Conservation (phyloP, 2,329 filamentous ascomycete genomes). For the Arthrobotrys sphaeroides region DNA sequence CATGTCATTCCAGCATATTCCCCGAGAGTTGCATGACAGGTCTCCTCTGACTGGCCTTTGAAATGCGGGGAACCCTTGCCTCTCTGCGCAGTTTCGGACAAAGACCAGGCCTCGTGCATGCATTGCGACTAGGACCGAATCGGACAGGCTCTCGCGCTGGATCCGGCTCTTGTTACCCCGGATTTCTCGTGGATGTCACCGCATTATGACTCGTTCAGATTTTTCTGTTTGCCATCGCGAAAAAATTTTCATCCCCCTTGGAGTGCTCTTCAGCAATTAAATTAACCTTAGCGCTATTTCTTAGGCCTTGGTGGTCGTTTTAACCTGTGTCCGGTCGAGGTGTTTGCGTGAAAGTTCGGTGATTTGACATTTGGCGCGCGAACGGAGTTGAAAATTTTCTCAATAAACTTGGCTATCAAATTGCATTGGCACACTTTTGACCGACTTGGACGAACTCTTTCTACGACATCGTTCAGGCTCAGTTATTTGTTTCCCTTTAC, state of each 20-base stretch:
- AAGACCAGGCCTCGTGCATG: conserved; percentile 1
- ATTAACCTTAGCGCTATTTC: background rate
- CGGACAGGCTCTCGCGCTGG: background rate
- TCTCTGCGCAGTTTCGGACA: background rate
- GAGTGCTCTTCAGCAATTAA: background rate
- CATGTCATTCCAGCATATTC: conserved; percentile 10
- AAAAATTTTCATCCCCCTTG: background rate
- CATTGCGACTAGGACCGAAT: conserved; percentile 3
- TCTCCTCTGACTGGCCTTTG: background rate
- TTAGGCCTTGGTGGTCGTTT: background rate
- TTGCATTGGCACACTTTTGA: too few species aligned
- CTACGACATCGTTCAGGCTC: too few species aligned
- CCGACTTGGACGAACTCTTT: too few species aligned
- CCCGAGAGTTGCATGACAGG: conserved; percentile 8
- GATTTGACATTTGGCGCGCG: conserved; percentile 10
- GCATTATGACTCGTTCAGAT: conserved; percentile 7
- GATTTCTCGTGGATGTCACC: conserved; percentile 3
- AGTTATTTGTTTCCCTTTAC: too few species aligned
- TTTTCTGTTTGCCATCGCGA: conserved; percentile 13
- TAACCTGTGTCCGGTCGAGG: background rate
- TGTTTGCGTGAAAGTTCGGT: conserved; percentile 3
- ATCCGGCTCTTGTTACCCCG: conserved; percentile 7
- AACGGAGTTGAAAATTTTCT: background rate
- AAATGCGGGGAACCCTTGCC: conserved; percentile 51
- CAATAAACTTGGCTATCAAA: background rate